These are phyloP conservation scores for Umbilicus rupestris DNA, from an alignment of 164 flowering plant genomes.

Conservation along the genomic window DNA sequence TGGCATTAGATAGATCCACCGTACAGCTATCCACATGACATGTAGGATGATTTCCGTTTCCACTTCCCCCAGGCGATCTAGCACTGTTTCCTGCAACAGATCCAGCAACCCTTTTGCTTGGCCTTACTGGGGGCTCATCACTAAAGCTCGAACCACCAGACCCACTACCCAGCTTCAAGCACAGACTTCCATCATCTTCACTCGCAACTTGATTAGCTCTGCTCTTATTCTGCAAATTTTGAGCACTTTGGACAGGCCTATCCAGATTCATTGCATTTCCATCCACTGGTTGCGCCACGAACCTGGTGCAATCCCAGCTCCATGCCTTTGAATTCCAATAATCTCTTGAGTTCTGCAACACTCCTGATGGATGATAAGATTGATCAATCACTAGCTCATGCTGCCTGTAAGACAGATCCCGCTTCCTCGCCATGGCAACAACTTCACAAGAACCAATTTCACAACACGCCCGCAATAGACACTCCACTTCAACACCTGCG, in stretches of 20 bases:
- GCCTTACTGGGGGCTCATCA: constrained; percentile 30
- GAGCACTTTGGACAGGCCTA: not conserved
- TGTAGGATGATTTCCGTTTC: constrained; percentile 38
- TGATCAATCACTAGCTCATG: not conserved
- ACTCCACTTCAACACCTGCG: not conserved
- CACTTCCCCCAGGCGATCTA: constrained; percentile 10
- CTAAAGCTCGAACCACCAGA: constrained; percentile 15
- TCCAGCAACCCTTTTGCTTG: constrained; percentile 58
- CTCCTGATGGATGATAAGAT: not conserved
- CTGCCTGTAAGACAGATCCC: constrained; percentile 36
- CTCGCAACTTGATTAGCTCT: constrained; percentile 10
- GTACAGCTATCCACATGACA: constrained; percentile 85
- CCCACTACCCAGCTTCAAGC: constrained; percentile 41
- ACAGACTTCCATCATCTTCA: constrained; percentile 37
- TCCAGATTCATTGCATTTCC: constrained; percentile 5
- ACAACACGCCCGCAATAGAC: not conserved
- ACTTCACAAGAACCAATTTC: not conserved
- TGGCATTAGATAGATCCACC: constrained; percentile 62
- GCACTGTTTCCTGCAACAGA: constrained; percentile 26
- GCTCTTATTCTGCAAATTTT: not conserved
- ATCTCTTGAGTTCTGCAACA: not conserved
- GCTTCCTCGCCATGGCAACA: constrained; percentile 40
- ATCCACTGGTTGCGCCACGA: constrained; percentile 40
- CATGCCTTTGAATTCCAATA: constrained; percentile 64
- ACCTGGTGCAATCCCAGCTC: constrained; percentile 65